Evolutionary conservation across 176 grass and related monocot genomes (phyloP).

Genomic region (Coix lacrymajobi): DNA sequence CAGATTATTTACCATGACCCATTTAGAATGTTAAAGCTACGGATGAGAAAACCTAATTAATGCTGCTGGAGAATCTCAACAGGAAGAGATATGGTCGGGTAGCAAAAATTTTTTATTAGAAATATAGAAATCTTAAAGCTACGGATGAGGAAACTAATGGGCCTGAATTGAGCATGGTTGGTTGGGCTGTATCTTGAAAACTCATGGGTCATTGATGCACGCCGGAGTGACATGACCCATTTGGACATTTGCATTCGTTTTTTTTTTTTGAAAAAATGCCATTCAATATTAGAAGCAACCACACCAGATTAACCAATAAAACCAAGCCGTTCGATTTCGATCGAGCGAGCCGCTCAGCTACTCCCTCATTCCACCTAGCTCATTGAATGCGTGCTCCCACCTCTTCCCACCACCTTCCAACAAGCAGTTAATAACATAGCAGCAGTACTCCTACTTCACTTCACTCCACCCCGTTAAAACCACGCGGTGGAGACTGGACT

Average conservation of each 20-base stretch:
- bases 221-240: not conserved
- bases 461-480: not conserved
- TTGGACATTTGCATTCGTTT: not conserved
- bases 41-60: too few relatives aligned
- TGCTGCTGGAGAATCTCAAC: too few relatives aligned
- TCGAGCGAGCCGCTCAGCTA: not conserved
- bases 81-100: too few relatives aligned
- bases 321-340: not conserved
- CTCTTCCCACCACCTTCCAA: not conserved
- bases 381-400: constrained; percentile 14
- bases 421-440: not conserved
- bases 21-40: too few relatives aligned
- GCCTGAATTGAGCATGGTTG: not conserved
- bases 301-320: too few relatives aligned
- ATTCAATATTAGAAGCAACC: too few relatives aligned
- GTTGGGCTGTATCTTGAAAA: not conserved
- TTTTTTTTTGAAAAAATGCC: not conserved
- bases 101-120: too few relatives aligned
- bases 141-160: not conserved
- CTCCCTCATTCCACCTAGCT: not conserved
- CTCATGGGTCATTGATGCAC: not conserved
- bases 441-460: too few relatives aligned
- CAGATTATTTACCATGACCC: too few relatives aligned
- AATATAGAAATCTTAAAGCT: too few relatives aligned
- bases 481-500: not conserved